Evolutionary conservation across 2,329 filamentous ascomycete genomes (phyloP), one percentile per base, ranked within the genome.

Genomic region (Phoma sp.): DNA sequence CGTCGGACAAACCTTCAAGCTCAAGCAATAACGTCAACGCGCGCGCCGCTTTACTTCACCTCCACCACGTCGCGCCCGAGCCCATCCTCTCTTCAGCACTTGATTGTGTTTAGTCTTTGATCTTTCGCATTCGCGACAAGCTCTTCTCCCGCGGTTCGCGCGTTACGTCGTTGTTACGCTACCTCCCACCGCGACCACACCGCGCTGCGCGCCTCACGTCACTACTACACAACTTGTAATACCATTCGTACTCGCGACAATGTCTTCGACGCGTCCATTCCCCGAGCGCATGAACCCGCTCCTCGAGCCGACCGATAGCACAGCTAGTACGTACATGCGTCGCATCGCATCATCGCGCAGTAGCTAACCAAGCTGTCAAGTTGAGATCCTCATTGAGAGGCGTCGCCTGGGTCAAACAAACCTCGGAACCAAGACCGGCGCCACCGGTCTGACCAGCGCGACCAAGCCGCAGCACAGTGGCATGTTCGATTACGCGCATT

Each of bases 401-500:
- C 90, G 95, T 70, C 90, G 93, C 65, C 83, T 99, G 38, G 95
- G 93, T 39, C 93, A 96, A 78, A 99, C 95, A 20, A 90, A 96
- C 76, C 84, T 99, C 60, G 87, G 88, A 9, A 87, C 93, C 46
- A 95, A 92, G 79, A 87, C 92, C 68, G 87, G 88, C 28, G 87
- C 89, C 65, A 80, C 88, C n/a, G 86, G 85, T 55, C 85, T 85
- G 9, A 83, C 84, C 32, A 89, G 87, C 74, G 88, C 91, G 60
- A 85, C 87, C 51, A 91, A 91, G 73, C 81, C 86, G 39, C 83
- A 88, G 62, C 87, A 89, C 64, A 81, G 95, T 56, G 92, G 91
- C 45, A 86, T 88, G 39, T 96, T 99, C 74, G 95, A 98, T 77
- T 99, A 99, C 76, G 93, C 93, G 61, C 95, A 99, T 74, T 83